Evolutionary conservation across 2,329 filamentous ascomycete species (phyloP).

Genomic region (Nigrospora sphaerica): DNA sequence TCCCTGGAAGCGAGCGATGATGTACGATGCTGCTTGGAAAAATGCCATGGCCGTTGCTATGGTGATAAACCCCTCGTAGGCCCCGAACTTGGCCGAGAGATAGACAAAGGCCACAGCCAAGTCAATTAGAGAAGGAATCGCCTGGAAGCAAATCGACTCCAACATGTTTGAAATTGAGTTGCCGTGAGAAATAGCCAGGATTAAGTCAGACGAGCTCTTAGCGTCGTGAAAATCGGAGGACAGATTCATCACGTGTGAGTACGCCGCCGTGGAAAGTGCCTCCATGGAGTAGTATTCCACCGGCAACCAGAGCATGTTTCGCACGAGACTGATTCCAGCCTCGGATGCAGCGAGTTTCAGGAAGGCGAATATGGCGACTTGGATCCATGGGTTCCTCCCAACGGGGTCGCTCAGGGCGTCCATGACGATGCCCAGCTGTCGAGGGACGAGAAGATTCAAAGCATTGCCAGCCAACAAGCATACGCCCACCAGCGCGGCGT

Average conservation of each 20-base stretch:
- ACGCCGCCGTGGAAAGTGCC: constrained; percentile 45
- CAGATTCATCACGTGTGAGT: constrained; percentile 52
- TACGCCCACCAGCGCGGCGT: constrained; percentile 57
- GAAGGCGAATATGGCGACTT: constrained; percentile 7
- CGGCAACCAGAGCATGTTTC: constrained; percentile 50
- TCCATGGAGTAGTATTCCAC: constrained; percentile 51
- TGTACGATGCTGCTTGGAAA: constrained; percentile 43
- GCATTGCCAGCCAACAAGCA: constrained; percentile 65
- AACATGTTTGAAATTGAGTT: constrained; percentile 47
- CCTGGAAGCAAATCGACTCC: constrained; percentile 50
- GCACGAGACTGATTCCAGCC: constrained; percentile 45
- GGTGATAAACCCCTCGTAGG: constrained; percentile 57
- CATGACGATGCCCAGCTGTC: constrained; percentile 73
- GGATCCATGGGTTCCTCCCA: constrained; percentile 16
- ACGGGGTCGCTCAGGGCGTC: constrained; percentile 47
- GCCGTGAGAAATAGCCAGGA: constrained; percentile 48
- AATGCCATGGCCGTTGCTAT: constrained; percentile 51
- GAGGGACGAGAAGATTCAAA: constrained; percentile 71
- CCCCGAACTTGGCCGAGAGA: constrained; percentile 49
- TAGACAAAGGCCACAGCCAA: constrained; percentile 53
- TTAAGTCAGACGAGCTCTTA: constrained; percentile 51
- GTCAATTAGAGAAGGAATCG: constrained; percentile 54
- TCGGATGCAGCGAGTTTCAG: constrained; percentile 45
- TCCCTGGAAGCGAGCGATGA: constrained; percentile 42
- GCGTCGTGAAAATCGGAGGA: constrained; percentile 56